Conservation (phyloP, 1,284 basidiomycete genomes). For the Microbotryum lychnidis-dioicae region DNA sequence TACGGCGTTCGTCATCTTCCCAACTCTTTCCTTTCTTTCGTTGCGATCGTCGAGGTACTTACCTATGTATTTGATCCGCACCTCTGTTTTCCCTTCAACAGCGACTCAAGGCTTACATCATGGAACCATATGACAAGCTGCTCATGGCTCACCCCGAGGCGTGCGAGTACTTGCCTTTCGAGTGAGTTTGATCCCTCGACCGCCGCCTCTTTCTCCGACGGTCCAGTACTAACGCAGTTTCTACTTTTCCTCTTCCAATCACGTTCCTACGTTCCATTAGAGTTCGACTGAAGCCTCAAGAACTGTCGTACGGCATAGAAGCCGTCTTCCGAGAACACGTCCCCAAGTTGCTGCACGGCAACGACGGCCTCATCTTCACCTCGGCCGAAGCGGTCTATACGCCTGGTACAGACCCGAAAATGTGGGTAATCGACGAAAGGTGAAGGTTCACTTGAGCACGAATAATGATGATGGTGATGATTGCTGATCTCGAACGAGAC, state of each 20-base stretch:
- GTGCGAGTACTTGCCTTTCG: slow-evolving; percentile 63
- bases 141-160: slow-evolving; percentile 60
- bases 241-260: not conserved
- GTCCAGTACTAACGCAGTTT: too few relatives aligned
- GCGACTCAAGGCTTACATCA: slow-evolving; percentile 76
- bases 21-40: not conserved
- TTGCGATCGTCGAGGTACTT: not conserved
- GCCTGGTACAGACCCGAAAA: slow-evolving; percentile 82
- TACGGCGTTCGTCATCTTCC: slow-evolving; percentile 62
- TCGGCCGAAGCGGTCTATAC: slow-evolving; percentile 76
- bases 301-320: slow-evolving; percentile 77
- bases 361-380: slow-evolving; percentile 96
- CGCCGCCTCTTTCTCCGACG: not conserved
- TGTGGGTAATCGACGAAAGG: slow-evolving; percentile 50
- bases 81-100: slow-evolving; percentile 39
- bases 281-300: slow-evolving; percentile 78
- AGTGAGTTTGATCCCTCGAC: slow-evolving; percentile 50
- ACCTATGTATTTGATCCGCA: not conserved
- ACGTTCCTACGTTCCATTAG: slow-evolving; percentile 42
- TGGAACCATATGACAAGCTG: slow-evolving; percentile 68
- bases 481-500: not conserved
- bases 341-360: slow-evolving; percentile 81
- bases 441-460: too few relatives aligned
- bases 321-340: slow-evolving; percentile 78
- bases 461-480: not conserved